Percentiles rank a stretch among this genome's conserved stretches.
Evolutionary conservation across 768 basidiomycete genomes (phyloP).

Genomic region (Pulveroboletus sp.): DNA sequence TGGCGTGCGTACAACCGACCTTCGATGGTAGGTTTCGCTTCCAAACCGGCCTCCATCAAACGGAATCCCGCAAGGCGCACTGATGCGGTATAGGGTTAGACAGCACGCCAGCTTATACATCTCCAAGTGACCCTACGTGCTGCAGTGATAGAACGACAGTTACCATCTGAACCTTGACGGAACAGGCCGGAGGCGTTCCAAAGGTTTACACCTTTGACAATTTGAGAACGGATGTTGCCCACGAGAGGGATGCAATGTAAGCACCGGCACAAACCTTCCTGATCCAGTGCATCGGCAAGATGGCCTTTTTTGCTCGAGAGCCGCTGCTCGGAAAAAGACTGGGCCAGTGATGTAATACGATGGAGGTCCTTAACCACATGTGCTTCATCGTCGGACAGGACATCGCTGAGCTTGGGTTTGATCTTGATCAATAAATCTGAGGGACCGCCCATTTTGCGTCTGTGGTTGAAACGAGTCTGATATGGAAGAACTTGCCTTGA

Average conservation of each 20-base stretch:
- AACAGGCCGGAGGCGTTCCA: conserved; percentile 80
- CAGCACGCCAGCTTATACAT: conserved; percentile 17
- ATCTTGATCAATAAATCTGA: conserved; percentile 62
- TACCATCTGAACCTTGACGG: conserved; percentile 54
- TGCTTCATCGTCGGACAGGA: conserved; percentile 43
- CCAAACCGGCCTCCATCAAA: conserved; percentile 77
- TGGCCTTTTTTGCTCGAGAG: conserved; percentile 49
- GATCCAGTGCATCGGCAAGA: conserved; percentile 71
- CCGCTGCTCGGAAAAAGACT: conserved; percentile 64
- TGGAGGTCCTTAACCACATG: conserved; percentile 57
- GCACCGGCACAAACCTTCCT: conserved; percentile 60
- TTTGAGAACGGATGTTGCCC: conserved; percentile 12
- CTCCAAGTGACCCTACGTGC: conserved; percentile 55
- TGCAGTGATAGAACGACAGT: conserved; percentile 49
- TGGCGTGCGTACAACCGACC: too few relatives aligned
- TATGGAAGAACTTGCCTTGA: conserved; percentile 28
- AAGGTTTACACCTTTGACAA: conserved; percentile 65
- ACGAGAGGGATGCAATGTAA: conserved; percentile 7
- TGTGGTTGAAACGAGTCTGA: conserved; percentile 12
- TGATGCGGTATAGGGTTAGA: conserved; percentile 35
- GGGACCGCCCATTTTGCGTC: conserved; percentile 15
- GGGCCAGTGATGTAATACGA: conserved; percentile 61
- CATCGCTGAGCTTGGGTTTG: conserved; percentile 64
- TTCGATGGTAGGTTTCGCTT: conserved; percentile 65
- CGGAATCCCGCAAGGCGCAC: conserved; percentile 82